These are phyloP conservation scores for Colletotrichum siamense DNA, from an alignment of 2,329 filamentous ascomycete species.

Conservation along the genomic window DNA sequence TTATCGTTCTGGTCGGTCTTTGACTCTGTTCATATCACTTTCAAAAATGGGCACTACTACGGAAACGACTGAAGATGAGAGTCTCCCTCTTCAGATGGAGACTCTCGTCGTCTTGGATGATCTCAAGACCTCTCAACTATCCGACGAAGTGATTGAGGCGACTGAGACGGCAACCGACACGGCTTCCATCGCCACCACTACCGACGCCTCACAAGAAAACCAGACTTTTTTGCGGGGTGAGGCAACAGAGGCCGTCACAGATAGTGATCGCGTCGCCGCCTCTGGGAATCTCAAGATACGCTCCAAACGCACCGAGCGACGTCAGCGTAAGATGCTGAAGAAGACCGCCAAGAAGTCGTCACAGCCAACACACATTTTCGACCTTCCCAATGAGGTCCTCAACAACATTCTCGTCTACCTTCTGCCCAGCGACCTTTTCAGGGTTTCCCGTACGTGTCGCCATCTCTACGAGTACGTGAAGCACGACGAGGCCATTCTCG, in stretches of 20 bases:
- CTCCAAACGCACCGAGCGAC: constrained; percentile 20
- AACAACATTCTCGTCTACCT: constrained; percentile 51
- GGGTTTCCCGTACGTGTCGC: constrained; percentile 46
- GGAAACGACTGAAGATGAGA: not conserved
- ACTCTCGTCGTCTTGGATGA: not conserved
- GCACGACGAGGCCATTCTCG: constrained; percentile 47
- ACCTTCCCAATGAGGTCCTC: constrained; percentile 59
- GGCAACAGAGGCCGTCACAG: constrained; percentile 6
- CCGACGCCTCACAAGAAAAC: not conserved
- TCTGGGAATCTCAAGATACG: constrained; percentile 7
- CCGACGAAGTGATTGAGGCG: not conserved
- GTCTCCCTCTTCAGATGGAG: not conserved
- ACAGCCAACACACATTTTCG: constrained; percentile 38
- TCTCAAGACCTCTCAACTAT: not conserved
- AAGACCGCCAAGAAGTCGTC: not conserved
- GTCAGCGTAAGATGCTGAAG: constrained; percentile 11
- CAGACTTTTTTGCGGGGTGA: not conserved
- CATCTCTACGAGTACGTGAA: constrained; percentile 48
- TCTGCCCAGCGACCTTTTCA: constrained; percentile 55
- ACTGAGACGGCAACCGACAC: not conserved
- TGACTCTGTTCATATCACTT: not conserved
- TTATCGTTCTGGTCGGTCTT: not conserved
- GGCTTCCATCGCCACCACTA: not conserved
- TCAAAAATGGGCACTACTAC: not conserved
- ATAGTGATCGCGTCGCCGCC: constrained; percentile 9